phyloP scores from a whole-genome alignment of 345 rosid species.

The Psidium guajava region DNA sequence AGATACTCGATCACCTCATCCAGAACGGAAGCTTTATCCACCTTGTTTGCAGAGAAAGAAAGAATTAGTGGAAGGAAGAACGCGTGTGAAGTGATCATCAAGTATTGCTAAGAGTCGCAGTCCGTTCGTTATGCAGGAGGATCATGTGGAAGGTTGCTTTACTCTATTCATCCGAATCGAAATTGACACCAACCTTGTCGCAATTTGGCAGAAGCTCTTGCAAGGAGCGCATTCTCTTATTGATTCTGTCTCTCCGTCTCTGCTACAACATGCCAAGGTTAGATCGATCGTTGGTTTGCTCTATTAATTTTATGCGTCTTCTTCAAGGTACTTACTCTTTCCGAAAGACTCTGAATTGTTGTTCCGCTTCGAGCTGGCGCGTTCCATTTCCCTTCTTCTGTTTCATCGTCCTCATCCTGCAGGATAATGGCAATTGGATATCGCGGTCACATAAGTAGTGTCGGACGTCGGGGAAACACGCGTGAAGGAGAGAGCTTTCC shows the following conservation, averaged over 20 bases:
- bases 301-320: background rate
- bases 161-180: background rate
- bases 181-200: slow-evolving; percentile 30
- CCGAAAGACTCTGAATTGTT: slow-evolving; percentile 23
- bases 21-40: slow-evolving; percentile 55
- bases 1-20: slow-evolving; percentile 62
- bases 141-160: background rate
- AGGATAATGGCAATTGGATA: background rate
- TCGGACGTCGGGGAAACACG: background rate
- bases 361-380: slow-evolving; percentile 18
- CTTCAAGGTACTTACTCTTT: slow-evolving; percentile 24
- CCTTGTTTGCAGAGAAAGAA: slow-evolving; percentile 11
- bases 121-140: background rate
- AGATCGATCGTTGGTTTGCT: background rate
- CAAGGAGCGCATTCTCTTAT: slow-evolving; percentile 53
- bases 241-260: slow-evolving; percentile 53
- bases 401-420: slow-evolving; percentile 25
- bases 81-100: background rate
- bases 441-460: background rate
- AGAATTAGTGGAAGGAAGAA: background rate
- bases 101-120: background rate
- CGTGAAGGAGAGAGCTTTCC: background rate
- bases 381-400: background rate
- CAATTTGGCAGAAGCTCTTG: slow-evolving; percentile 65
- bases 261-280: slow-evolving; percentile 5